These are phyloP conservation scores for Cutaneotrichosporon sp. DNA, from an alignment of 1,284 basidiomycete genomes.

Conservation along the genomic window DNA sequence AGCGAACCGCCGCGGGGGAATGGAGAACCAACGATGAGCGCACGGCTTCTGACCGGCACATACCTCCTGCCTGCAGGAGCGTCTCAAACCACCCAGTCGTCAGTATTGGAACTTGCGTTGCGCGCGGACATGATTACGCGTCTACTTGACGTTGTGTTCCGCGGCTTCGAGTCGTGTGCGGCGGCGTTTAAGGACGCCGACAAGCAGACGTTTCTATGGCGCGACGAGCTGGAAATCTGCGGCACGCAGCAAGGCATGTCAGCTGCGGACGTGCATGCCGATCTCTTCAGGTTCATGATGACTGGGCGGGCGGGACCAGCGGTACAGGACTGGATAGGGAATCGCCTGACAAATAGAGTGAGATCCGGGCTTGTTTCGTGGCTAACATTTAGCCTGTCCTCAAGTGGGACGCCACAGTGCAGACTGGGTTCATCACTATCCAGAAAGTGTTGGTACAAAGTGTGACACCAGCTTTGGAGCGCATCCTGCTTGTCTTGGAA, in stretches of 20 bases:
- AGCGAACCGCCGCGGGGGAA: not conserved
- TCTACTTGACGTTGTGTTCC: conserved; percentile 28
- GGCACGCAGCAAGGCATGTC: conserved; percentile 38
- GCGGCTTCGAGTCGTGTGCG: conserved; percentile 34
- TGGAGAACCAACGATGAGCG: not conserved
- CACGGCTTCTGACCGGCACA: conserved; percentile 31
- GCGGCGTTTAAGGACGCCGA: conserved; percentile 32
- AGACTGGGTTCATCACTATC: conserved; percentile 28
- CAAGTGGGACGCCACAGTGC: conserved; percentile 40
- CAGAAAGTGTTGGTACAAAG: conserved; percentile 36
- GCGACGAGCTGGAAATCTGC: conserved; percentile 43
- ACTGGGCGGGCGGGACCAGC: conserved; percentile 35
- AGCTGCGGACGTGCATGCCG: conserved; percentile 34
- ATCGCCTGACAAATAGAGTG: conserved; percentile 38
- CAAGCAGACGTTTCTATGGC: conserved; percentile 43
- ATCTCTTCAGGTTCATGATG: conserved; percentile 42
- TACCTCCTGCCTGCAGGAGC: conserved; percentile 12
- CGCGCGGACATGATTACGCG: conserved; percentile 26
- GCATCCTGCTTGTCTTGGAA: conserved; percentile 37
- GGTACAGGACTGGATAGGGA: conserved; percentile 43
- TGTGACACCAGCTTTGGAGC: conserved; percentile 37
- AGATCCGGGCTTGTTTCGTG: conserved; percentile 1
- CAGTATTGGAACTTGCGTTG: conserved; percentile 21
- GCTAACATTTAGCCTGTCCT: conserved; percentile 29
- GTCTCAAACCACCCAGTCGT: not conserved